These are phyloP conservation scores for Ganoderma leucocontextum DNA, from an alignment of 1,284 basidiomycete species.

Conservation along the genomic window DNA sequence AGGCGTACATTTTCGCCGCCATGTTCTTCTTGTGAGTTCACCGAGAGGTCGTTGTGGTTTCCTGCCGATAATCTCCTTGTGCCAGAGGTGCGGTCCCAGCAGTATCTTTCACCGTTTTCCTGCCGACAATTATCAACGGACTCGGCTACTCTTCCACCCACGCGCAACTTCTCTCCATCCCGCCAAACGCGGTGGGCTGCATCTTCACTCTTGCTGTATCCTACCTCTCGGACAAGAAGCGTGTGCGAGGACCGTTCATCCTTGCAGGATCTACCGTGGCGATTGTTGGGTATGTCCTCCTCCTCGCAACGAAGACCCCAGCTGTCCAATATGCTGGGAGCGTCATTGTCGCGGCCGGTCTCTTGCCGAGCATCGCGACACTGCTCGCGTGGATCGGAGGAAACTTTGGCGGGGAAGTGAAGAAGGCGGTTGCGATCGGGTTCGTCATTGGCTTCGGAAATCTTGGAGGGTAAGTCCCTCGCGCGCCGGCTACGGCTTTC, in stretches of 20 bases:
- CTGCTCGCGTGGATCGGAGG: conserved; percentile 70
- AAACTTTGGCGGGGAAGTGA: conserved; percentile 74
- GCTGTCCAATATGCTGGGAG: conserved; percentile 68
- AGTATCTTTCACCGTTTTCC: conserved; percentile 30
- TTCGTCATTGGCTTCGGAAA: conserved; percentile 75
- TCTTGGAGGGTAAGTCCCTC: conserved; percentile 49
- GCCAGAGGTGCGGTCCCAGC: conserved; percentile 38
- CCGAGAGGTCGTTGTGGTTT: conserved; percentile 38
- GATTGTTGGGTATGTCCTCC: conserved; percentile 69
- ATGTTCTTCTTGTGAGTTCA: conserved; percentile 29
- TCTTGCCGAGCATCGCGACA: conserved; percentile 71
- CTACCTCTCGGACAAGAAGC: conserved; percentile 18
- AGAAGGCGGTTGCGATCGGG: conserved; percentile 69
- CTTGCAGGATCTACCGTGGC: conserved; percentile 58
- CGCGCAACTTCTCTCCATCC: conserved; percentile 39
- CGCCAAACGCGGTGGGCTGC: conserved; percentile 28
- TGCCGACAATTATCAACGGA: conserved; percentile 43
- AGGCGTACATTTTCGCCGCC: conserved; percentile 52
- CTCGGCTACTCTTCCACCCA: conserved; percentile 38
- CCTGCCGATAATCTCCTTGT: conserved; percentile 54
- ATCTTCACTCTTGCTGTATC: conserved; percentile 23
- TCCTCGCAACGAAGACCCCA: conserved; percentile 54
- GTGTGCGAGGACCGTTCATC: conserved; percentile 61
- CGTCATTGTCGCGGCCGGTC: conserved; percentile 63
- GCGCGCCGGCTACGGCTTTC: conserved; percentile 7